Evolutionary conservation across 1,284 basidiomycete genomes (phyloP), one percentile per base, ranked within the genome.

Genomic region (Sphaerobolus stellatus): DNA sequence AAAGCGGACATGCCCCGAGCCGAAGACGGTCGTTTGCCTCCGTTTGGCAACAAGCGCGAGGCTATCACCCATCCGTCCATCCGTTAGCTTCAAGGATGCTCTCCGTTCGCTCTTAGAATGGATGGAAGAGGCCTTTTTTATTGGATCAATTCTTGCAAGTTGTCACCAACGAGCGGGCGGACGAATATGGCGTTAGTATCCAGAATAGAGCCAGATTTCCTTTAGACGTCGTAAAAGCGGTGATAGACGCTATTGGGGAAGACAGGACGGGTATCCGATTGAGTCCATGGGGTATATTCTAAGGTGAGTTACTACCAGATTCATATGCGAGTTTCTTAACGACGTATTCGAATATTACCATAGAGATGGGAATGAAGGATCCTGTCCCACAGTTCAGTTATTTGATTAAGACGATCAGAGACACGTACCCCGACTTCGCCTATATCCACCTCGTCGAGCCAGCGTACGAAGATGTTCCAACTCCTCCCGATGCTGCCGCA

Each of bases 381-480:
- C 83, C 77, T 0, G 58, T 74, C n/a, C 71, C 74, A 13, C 73
- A 73, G 0, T 79, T 75, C 67, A 56, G 63, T 5, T 64, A 75
- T 58, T 62, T 78, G 41, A 63, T 74, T 18, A 54, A 62, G 0
- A 48, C 62, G 6, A 50, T 77, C 5, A 64, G 66, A 50, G 49
- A 71, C 41, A 60, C 66, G 1, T 72, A 76, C 61, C 78, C 82
- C 18, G 61, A 73, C 7, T 67, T 86, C 8, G 81, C 80, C 1
- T 87, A 83, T 62, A 56, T 85, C 16, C 85, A 88, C 62, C 67
- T 78, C 36, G 67, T 81, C 27, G 83, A 85, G 61, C 71, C 78
- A 2, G 52, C 58, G 13, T n/a, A n/a, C n/a, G n/a, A n/a, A n/a
- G 24, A 11, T 16, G 11, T 29, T 13, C 36, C 40, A 5, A n/a